These are phyloP conservation scores for Pestalotiopsis sp. DNA, from an alignment of 2,329 filamentous ascomycete species.

Conservation along the genomic window DNA sequence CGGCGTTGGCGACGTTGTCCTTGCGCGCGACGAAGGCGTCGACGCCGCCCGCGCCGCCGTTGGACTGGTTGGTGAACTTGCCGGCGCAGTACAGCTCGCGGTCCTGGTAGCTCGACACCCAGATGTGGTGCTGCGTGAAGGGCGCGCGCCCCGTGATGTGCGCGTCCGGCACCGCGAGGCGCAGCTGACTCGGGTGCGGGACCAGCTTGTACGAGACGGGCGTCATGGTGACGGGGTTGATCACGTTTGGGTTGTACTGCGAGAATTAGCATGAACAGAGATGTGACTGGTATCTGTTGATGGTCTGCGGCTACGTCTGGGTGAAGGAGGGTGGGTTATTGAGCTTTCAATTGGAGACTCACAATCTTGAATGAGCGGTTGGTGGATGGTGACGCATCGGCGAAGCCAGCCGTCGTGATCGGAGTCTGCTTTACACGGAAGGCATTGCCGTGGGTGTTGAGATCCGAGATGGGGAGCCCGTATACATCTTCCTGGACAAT, in stretches of 20 bases:
- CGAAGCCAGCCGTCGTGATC: constrained; percentile 41
- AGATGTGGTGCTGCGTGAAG: constrained; percentile 30
- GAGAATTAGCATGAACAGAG: too few species aligned
- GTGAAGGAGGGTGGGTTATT: neutral
- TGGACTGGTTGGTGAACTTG: constrained; percentile 28
- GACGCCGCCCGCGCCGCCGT: neutral
- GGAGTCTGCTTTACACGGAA: constrained; percentile 33
- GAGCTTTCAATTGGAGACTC: neutral
- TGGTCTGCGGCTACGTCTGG: too few species aligned
- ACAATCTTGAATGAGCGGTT: constrained; percentile 29
- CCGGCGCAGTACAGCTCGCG: constrained; percentile 32
- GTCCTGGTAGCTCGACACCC: constrained; percentile 31
- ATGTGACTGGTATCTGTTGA: too few species aligned
- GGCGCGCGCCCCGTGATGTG: constrained; percentile 27
- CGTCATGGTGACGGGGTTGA: constrained; percentile 36
- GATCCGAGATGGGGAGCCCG: neutral
- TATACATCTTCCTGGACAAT: constrained; percentile 21
- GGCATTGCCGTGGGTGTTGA: constrained; percentile 2
- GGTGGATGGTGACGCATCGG: constrained; percentile 44
- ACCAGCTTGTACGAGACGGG: constrained; percentile 40
- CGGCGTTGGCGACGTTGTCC: neutral
- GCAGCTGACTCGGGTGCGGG: constrained; percentile 37
- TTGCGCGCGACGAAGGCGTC: neutral
- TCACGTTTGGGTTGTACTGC: constrained; percentile 27
- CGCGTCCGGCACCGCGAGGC: constrained; percentile 28